These are phyloP conservation scores for Gamarada debralockiae DNA, from an alignment of 495 filamentous ascomycete species.

Conservation along the genomic window DNA sequence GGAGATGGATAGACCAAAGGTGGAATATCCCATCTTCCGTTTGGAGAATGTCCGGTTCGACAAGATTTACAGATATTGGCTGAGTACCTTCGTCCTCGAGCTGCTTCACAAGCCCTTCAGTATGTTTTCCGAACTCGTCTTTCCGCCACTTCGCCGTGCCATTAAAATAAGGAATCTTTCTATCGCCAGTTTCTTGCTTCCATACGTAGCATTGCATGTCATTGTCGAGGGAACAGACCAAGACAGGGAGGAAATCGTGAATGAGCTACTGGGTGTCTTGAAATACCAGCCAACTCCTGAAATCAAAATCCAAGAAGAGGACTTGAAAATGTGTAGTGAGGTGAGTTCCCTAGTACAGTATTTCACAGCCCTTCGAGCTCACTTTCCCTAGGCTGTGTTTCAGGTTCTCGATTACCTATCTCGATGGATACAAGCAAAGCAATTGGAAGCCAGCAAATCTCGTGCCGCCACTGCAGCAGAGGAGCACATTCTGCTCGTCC, in stretches of 20 bases:
- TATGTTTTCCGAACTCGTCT: slow-evolving; percentile 66
- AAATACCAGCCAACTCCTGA: slow-evolving; percentile 53
- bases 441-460: slow-evolving; percentile 37
- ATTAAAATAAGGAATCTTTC: slow-evolving; percentile 78
- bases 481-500: slow-evolving; percentile 45
- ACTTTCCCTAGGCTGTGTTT: slow-evolving; percentile 69
- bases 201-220: slow-evolving; percentile 76
- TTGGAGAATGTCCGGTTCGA: slow-evolving; percentile 17
- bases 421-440: slow-evolving; percentile 79
- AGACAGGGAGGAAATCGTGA: slow-evolving; percentile 61
- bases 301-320: slow-evolving; percentile 54
- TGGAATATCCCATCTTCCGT: slow-evolving; percentile 74
- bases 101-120: slow-evolving; percentile 70
- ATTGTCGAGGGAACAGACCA: slow-evolving; percentile 63
- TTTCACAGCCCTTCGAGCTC: neutral
- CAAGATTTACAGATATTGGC: slow-evolving; percentile 65
- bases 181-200: slow-evolving; percentile 81
- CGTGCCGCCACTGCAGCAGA: neutral
- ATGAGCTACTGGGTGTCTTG: slow-evolving; percentile 69
- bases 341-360: slow-evolving; percentile 40
- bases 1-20: slow-evolving; percentile 46
- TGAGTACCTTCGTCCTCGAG: slow-evolving; percentile 74
- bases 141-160: slow-evolving; percentile 72
- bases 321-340: slow-evolving; percentile 77
- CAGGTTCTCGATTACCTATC: slow-evolving; percentile 87